Base-by-base conservation (phyloP, 1,139 yeast genomes). In the Hansenula sp. region DNA sequence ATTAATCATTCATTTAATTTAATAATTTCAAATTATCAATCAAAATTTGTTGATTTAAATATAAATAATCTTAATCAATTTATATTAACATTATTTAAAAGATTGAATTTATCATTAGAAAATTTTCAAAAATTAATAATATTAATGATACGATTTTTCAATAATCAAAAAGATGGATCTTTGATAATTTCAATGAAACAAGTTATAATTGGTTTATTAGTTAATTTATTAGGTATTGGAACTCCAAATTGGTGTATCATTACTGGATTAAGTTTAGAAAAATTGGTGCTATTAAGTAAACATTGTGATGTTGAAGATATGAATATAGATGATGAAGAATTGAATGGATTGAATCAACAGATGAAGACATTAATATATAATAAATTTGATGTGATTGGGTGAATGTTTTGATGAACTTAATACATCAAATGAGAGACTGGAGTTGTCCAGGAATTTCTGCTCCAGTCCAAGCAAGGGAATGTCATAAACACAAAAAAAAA, bases 61-160 rank as follows among this genome's bases (percentile, higher is more conserved):
- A 27, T 44, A 5, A 17, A 17, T n/a, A 34, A 35, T 3, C 11
- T 41, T 0, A 41, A 39, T 21, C 13, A 21, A 2, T 47, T 47
- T 16, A 19, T 43, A 2, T 19, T 26, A 2, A 26, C 7, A 0
- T 27, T 47, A 9, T 34, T 43, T 4, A 29, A 31, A n/a, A 36
- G 47, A 30, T 24, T 37, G 2, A 20, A 32, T 3, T n/a, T 38
- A 4, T 22, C 39, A 2, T 16, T 47, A n/a, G 2, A 10, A 10
- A 40, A 43, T 17, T 44, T 39, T 16, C 45, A 46, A 33, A 43
- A 31, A 20, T 18, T 46, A 7, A 11, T 45, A 14, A 39, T 47
- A 2, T 18, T 47, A n/a, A 10, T 43, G 25, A 37, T 39, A 6
- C 39, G 44, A 13, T 36, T 37, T 13, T 21, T 46, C 2, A 37